Conservation (phyloP, 345 rosid genomes). For the Barbarea vulgaris region DNA sequence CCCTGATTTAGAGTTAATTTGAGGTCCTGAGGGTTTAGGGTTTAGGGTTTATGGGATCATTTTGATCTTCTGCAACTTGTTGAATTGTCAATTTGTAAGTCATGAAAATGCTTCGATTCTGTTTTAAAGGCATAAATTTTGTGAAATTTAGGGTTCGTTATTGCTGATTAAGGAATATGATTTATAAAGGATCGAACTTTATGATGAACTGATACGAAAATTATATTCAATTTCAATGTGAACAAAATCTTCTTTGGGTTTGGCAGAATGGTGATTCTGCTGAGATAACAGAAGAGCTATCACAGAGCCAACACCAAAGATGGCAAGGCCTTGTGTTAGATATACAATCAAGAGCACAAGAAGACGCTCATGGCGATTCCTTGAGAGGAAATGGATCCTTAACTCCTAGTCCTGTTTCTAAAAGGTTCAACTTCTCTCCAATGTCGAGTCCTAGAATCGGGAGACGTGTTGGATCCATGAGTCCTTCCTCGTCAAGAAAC, state of each 20-base stretch:
- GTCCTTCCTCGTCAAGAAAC: slow-evolving; percentile 54
- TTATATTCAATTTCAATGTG: slow-evolving; percentile 14
- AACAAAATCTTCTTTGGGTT: background rate
- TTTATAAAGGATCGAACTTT: background rate
- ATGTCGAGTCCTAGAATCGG: slow-evolving; percentile 59
- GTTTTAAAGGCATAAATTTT: background rate
- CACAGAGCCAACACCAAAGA: slow-evolving; percentile 36
- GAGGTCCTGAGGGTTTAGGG: background rate
- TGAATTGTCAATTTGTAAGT: background rate
- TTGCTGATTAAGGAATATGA: background rate
- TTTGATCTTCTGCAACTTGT: slow-evolving; percentile 7
- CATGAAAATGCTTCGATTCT: background rate
- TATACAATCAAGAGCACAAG: slow-evolving; percentile 52
- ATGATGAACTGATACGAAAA: slow-evolving; percentile 14
- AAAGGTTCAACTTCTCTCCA: slow-evolving; percentile 75
- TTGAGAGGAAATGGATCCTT: slow-evolving; percentile 47
- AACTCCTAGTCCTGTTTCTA: slow-evolving; percentile 57
- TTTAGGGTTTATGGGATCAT: slow-evolving; percentile 20
- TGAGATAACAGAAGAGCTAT: slow-evolving; percentile 69
- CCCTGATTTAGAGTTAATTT: background rate
- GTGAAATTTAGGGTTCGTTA: background rate
- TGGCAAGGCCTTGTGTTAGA: slow-evolving; percentile 46
- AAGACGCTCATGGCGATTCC: slow-evolving; percentile 45
- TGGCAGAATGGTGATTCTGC: slow-evolving; percentile 50
- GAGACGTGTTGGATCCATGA: slow-evolving; percentile 48